Percentiles rank a stretch among this genome's conserved stretches.
Evolutionary conservation across 2,329 filamentous ascomycete genomes (phyloP).

Genomic region (Neophaeococcomyces aloes): DNA sequence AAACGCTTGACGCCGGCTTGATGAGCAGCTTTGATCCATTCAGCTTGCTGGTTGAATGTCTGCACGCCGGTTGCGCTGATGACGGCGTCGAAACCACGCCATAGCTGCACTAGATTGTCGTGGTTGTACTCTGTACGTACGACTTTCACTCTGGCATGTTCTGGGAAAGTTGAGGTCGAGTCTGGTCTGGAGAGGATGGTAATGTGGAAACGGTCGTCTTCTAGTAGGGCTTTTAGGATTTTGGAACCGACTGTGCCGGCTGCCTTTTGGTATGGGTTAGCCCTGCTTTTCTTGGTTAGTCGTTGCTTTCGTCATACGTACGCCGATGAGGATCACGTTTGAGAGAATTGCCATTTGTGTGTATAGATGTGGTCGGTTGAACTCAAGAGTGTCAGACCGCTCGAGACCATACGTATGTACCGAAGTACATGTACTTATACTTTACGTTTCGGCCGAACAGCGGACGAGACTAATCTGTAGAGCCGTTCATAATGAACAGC

Average conservation of each 20-base stretch:
- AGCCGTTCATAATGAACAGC: no score
- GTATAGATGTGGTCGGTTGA: not conserved
- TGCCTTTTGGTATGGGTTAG: not conserved
- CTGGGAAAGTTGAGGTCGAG: not conserved
- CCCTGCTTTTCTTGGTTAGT: not conserved
- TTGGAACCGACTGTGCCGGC: conserved; percentile 2
- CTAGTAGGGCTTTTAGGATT: conserved; percentile 1
- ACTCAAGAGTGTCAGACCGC: no score
- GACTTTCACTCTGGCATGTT: not conserved
- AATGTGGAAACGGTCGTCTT: conserved; percentile 1
- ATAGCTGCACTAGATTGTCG: not conserved
- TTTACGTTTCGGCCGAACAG: not conserved
- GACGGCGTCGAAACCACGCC: not conserved
- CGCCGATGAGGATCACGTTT: conserved; percentile 3
- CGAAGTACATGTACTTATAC: not conserved
- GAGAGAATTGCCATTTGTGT: not conserved
- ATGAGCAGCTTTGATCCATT: not conserved
- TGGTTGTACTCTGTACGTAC: not conserved
- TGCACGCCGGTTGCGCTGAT: not conserved
- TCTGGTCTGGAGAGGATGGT: not conserved
- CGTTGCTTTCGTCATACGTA: not conserved
- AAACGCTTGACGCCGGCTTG: conserved; percentile 2
- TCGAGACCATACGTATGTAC: no score
- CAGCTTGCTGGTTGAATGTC: not conserved
- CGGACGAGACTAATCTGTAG: no score